Conservation (phyloP, 441 rosid species). For the Pelargonium australe region DNA sequence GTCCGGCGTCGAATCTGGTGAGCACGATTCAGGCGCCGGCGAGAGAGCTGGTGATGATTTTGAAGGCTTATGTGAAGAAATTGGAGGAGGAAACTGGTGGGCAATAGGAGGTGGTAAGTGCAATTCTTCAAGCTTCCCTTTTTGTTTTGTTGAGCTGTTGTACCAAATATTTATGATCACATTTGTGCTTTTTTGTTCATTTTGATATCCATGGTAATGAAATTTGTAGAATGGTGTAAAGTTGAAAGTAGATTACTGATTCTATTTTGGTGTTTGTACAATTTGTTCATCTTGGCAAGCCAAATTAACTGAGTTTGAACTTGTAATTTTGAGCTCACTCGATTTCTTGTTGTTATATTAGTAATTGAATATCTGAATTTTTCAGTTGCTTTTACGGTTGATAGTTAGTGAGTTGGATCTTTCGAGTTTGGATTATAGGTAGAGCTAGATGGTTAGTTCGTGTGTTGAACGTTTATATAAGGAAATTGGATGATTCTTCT, state of each 20-base stretch:
- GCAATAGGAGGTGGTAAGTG: neutral
- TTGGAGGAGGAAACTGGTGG: constrained; percentile 65
- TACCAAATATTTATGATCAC: too few relatives aligned
- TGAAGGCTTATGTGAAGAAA: constrained; percentile 79
- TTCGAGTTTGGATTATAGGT: too few relatives aligned
- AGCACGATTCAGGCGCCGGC: constrained; percentile 85
- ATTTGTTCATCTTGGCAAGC: neutral
- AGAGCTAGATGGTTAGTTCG: too few relatives aligned
- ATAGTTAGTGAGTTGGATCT: too few relatives aligned
- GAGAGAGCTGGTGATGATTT: constrained; percentile 66
- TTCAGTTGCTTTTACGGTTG: too few relatives aligned
- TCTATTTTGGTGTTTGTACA: neutral
- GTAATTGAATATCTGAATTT: too few relatives aligned
- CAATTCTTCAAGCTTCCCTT: neutral
- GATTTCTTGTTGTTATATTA: too few relatives aligned
- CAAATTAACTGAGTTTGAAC: too few relatives aligned
- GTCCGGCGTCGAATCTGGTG: constrained; percentile 63
- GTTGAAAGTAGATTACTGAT: neutral
- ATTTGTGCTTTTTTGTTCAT: neutral
- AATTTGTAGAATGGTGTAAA: constrained; percentile 8
- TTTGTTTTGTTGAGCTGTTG: too few relatives aligned
- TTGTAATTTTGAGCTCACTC: too few relatives aligned
- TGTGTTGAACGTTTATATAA: too few relatives aligned
- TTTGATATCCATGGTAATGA: neutral
- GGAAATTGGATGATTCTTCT: too few relatives aligned